phyloP scores from a whole-genome alignment of 495 filamentous ascomycete genomes.

The Aspergillus saccharolyticus region DNA sequence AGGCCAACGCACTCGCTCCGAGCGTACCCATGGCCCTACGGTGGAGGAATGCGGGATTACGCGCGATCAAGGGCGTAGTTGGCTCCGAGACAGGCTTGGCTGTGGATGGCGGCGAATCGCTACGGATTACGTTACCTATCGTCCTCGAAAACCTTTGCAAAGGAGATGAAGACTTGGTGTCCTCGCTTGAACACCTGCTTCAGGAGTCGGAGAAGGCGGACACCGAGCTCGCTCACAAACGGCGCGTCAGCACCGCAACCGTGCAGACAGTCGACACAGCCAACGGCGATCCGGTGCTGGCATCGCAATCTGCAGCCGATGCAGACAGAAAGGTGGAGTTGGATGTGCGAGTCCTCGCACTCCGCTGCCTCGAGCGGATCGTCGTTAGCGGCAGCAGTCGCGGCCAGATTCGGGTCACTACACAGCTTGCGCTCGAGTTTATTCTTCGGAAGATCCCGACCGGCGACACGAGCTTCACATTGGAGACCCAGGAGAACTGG shows the following conservation, averaged over 20 bases:
- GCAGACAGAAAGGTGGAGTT: slow-evolving; percentile 82
- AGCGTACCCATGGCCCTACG: slow-evolving; percentile 73
- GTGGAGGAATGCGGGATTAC: slow-evolving; percentile 75
- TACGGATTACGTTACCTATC: slow-evolving; percentile 71
- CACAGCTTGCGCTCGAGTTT: slow-evolving; percentile 64
- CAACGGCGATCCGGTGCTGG: slow-evolving; percentile 63
- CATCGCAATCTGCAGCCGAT: slow-evolving; percentile 71
- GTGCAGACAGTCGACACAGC: slow-evolving; percentile 63
- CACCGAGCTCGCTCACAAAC: slow-evolving; percentile 46
- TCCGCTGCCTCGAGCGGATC: slow-evolving; percentile 75
- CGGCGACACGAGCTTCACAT: slow-evolving; percentile 2
- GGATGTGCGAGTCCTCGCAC: slow-evolving; percentile 74
- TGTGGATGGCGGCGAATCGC: slow-evolving; percentile 65
- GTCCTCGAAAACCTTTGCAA: slow-evolving; percentile 82
- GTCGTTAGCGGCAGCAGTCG: slow-evolving; percentile 68
- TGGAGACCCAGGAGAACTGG: slow-evolving; percentile 52
- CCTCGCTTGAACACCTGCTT: slow-evolving; percentile 54
- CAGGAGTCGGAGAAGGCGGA: slow-evolving; percentile 55
- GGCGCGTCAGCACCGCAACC: slow-evolving; percentile 74
- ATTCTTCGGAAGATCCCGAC: slow-evolving; percentile 50
- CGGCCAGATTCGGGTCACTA: slow-evolving; percentile 69
- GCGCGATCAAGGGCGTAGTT: slow-evolving; percentile 72
- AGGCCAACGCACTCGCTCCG: slow-evolving; percentile 29
- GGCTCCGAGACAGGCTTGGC: slow-evolving; percentile 67
- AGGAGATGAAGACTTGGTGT: slow-evolving; percentile 63